Conservation (phyloP, 352 stramenopile genomes). For the Globisporangium spiculum region DNA sequence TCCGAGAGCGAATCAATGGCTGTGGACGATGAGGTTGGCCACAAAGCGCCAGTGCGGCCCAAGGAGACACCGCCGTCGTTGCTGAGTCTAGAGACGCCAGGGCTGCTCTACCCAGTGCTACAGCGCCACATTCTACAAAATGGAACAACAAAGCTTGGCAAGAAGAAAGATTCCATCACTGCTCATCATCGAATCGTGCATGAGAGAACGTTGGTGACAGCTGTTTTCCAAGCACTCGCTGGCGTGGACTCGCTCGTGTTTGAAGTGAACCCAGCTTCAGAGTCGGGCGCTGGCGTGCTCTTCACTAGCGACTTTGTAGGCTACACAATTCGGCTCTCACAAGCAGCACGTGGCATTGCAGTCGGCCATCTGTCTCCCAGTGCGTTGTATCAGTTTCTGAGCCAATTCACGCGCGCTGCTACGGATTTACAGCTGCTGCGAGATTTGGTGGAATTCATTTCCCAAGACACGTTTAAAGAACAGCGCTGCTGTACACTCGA, state of each 20-base stretch:
- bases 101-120: neutral
- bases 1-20: conserved; percentile 1
- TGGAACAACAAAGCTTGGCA: neutral
- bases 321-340: conserved; percentile 24
- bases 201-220: conserved; percentile 43
- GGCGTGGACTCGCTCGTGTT: conserved; percentile 54
- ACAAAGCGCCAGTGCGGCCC: neutral
- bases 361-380: conserved; percentile 52
- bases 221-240: conserved; percentile 56
- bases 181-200: conserved; percentile 33
- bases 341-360: conserved; percentile 22
- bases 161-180: neutral
- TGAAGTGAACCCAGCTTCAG: conserved; percentile 22
- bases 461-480: conserved; percentile 8
- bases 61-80: neutral
- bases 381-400: conserved; percentile 31
- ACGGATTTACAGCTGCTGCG: conserved; percentile 55
- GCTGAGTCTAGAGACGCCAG: conserved; percentile 13
- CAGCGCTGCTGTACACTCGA: conserved; percentile 38
- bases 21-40: neutral
- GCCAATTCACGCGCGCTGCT: conserved; percentile 29
- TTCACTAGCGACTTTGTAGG: conserved; percentile 39
- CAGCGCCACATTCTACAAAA: neutral
- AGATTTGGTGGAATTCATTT: conserved; percentile 22
- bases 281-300: conserved; percentile 10